phyloP scores from a whole-genome alignment of 192 early-diverging fungal species.

The Backusella australiensis region DNA sequence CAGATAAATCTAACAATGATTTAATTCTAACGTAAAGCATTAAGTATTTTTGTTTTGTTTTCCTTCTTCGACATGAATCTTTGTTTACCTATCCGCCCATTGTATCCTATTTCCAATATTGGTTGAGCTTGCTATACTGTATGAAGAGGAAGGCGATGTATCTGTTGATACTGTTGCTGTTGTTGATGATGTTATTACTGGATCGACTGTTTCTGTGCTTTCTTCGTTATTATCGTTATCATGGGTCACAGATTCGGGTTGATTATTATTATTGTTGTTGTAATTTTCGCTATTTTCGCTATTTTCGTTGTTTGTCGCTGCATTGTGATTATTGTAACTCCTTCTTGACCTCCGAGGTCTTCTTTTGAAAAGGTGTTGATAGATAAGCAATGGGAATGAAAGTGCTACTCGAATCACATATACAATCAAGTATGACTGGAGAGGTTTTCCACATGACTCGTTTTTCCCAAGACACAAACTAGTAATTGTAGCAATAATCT shows the following conservation, averaged over 20 bases:
- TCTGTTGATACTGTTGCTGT: background rate
- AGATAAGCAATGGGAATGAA: slow-evolving; percentile 15
- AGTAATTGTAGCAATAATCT: slow-evolving; percentile 14
- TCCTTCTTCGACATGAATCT: background rate
- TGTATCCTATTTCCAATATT: background rate
- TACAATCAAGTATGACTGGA: slow-evolving; percentile 23
- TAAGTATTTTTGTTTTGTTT: background rate
- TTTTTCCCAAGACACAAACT: slow-evolving; percentile 12
- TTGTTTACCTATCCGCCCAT: background rate
- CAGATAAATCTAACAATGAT: slow-evolving; percentile 56
- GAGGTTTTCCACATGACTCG: slow-evolving; percentile 24
- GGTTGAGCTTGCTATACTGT: background rate
- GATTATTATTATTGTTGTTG: background rate
- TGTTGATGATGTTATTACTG: background rate
- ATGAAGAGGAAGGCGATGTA: background rate
- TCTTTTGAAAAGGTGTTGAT: slow-evolving; percentile 19
- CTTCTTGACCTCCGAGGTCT: background rate
- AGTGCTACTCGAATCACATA: slow-evolving; percentile 17
- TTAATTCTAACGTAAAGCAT: slow-evolving; percentile 36
- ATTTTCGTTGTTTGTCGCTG: background rate
- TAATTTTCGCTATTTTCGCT: background rate
- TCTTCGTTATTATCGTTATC: background rate
- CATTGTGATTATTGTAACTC: background rate
- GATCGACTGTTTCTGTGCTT: background rate
- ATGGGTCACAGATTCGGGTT: background rate